Evolutionary conservation across 371 early-diverging fungal species (phyloP).

Genomic region (Nematocida parisii): DNA sequence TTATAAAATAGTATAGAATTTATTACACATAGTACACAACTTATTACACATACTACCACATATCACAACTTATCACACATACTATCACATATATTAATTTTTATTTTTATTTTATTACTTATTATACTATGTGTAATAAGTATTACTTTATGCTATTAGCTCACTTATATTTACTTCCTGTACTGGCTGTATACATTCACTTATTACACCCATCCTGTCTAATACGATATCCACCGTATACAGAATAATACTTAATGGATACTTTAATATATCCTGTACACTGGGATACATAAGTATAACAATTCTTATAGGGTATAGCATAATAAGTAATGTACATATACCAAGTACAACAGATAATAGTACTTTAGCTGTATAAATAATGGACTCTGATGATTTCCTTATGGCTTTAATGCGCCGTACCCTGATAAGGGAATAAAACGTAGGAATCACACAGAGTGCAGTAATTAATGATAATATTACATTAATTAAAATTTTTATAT

Average conservation of each 20-base stretch:
- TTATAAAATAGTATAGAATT: too few species aligned
- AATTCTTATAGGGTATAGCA: constrained; percentile 6
- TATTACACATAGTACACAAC: too few species aligned
- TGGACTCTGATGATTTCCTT: not conserved
- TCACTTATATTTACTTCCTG: too few species aligned
- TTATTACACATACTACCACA: too few species aligned
- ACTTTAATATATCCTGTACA: not conserved
- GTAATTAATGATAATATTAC: not conserved
- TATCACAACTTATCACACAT: too few species aligned
- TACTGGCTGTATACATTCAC: too few species aligned
- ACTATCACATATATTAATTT: too few species aligned
- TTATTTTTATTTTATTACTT: too few species aligned
- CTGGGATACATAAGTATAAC: not conserved
- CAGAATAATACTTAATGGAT: not conserved
- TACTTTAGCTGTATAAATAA: not conserved
- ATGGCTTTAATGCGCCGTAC: not conserved
- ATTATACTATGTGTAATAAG: too few species aligned
- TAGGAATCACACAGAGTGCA: not conserved
- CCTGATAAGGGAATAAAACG: not conserved
- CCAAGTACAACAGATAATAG: not conserved
- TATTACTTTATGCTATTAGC: too few species aligned
- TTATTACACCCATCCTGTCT: not conserved
- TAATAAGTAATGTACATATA: not conserved
- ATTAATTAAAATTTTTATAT: not conserved
- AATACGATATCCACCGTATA: not conserved